Percentiles rank a stretch among this genome's conserved stretches.
Conservation (phyloP, 495 filamentous ascomycete genomes). For the Aeminium ludgeri region DNA sequence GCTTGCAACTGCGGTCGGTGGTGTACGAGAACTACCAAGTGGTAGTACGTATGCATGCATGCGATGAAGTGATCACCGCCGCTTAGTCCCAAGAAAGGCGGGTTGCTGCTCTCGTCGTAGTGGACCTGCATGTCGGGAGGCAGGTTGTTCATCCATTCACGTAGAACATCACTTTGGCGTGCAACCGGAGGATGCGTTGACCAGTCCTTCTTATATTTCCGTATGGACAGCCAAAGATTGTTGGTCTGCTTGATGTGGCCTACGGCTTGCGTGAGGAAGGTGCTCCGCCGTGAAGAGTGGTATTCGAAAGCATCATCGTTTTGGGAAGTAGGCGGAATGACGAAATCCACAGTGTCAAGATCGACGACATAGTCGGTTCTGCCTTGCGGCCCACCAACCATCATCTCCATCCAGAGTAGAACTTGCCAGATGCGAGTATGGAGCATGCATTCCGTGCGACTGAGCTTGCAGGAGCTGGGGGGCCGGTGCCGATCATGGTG, state of each 20-base stretch:
- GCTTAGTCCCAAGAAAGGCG: constrained; percentile 49
- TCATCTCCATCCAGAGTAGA: constrained; percentile 70
- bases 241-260: constrained; percentile 64
- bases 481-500: constrained; percentile 63
- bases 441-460: constrained; percentile 8
- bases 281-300: constrained; percentile 63
- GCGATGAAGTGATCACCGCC: constrained; percentile 66
- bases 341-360: constrained; percentile 60
- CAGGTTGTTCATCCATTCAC: constrained; percentile 58
- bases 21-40: constrained; percentile 73
- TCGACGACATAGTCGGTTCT: constrained; percentile 66
- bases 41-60: constrained; percentile 85
- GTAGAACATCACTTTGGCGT: constrained; percentile 55
- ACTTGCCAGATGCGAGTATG: constrained; percentile 87
- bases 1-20: constrained; percentile 73
- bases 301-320: constrained; percentile 63
- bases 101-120: constrained; percentile 61
- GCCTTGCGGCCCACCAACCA: constrained; percentile 94
- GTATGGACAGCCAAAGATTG: constrained; percentile 57
- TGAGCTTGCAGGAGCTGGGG: constrained; percentile 23
- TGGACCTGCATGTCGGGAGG: constrained; percentile 63
- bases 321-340: constrained; percentile 40
- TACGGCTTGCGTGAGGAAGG: constrained; percentile 60
- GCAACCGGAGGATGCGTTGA: constrained; percentile 71
- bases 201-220: constrained; percentile 71